Evolutionary conservation across 495 filamentous ascomycete species (phyloP), one percentile per base, ranked within the genome.

Genomic region (Penicillium turbatum): DNA sequence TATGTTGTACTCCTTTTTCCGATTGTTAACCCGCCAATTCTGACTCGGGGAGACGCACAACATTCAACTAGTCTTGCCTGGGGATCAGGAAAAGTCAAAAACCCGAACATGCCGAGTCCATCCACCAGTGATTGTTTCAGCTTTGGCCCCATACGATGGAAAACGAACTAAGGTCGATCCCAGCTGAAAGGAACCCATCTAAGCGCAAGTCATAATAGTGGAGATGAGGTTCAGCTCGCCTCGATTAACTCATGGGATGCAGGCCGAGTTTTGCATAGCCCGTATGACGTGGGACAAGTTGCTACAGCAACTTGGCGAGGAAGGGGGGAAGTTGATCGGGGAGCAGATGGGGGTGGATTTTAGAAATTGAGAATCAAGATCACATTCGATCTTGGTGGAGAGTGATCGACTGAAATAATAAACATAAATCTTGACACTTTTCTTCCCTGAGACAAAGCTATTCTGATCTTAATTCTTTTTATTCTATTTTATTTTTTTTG

Each of bases 241-340:
- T 54, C 35, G 38, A 57, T 51, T 38, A 53, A 53, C 36, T 56
- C 57, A 48, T 38, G 6, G 40, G 32, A n/a, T 29, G n/a, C 19
- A 55, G 43, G 36, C 34, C 21, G 37, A 31, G 12, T 21, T 52
- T 17, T 44, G 53, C 49, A 57, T 54, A 54, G 45, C 36, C 55
- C 57, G 55, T 45, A 61, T 63, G 63, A 63, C 61, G 61, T 64
- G 60, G 55, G 60, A 63, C 36, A 61, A 70, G 71, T 73, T 73
- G 63, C 67, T 49, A 24, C 53, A 61, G 66, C 60, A 73, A 73
- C 71, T 37, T 3, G 1, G 15, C 27, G 32, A 48, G 42, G 51
- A 12, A 64, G 48, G 55, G 55, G 49, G 35, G 26, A 24, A 24
- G 21, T 24, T 24, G 21, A 49, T 38, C 27, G 45, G n/a, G 21